Evolutionary conservation across 805 yeast genomes (phyloP), one percentile per base, ranked within the genome.

Genomic region (Candida ponderosae): DNA sequence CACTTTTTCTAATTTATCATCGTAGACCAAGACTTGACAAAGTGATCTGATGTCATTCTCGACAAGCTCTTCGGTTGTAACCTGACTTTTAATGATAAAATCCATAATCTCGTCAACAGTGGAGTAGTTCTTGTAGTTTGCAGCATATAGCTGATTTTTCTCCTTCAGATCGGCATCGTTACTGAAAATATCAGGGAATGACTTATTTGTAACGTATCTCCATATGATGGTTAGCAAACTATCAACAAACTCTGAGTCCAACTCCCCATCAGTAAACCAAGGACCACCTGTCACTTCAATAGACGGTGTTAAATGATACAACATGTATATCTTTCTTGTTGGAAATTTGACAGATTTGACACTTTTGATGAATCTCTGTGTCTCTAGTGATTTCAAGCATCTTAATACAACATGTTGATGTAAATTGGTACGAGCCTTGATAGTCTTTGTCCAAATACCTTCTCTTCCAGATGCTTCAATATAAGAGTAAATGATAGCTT

Each of bases 211-310:
- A 9, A 86, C 79, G 58, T 66, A 90, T 47, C 93, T 70, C 96
- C 97, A 93, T 7, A 89, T 78, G 31, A 89, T 89, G 17, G 86
- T 77, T 46, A 86, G 59, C 38, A 93, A 63, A 34, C 87, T 77
- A 46, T 86, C 90, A 40, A 93, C 89, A 52, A 93, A 93, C 59
- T 90, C 97, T 3, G 87, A 79, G 56, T 93, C 98, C 40, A 93
- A 68, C 59, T 93, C 97, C 27, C 89, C 79, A 56, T 93, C 98
- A 0, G 97, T 88, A 56, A 89, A 93, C 98, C 98, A 93, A 4
- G 97, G 97, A 5, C 98, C 98, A 45, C 98, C 98, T 0, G 97
- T 93, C 29, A 93, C 93, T 47, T 90, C 97, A 24, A 86, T 80
- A 4, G 95, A 82, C 5, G 98, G 98, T 56, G 88, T 96, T 46